Evolutionary conservation across 164 flowering plant species (phyloP), one percentile per base, ranked within the genome.

Genomic region (Chloranthus sessilifolius): DNA sequence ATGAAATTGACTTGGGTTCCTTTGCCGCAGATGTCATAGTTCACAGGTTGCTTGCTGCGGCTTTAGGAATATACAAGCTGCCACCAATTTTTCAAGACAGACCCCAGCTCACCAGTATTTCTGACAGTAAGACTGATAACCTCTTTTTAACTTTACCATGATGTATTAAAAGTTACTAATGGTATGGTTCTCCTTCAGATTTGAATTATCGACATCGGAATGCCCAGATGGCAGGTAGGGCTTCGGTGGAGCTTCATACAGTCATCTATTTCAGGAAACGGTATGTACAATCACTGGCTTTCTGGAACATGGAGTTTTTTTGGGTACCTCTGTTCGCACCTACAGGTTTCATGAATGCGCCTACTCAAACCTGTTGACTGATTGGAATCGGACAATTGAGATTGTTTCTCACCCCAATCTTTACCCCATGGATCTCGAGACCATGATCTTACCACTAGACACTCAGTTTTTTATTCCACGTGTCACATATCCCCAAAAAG

Each of bases 201-300:
- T 64, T 92, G 58, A 92, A 92, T 71, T 82, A 77, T 71, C 91
- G 99, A 30, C 99, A 92, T 59, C 82, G 94, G 56, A 92, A 92
- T 75, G 99, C 97, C 25, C 99, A 92, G 69, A 92, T 92, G 95
- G 99, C 99, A 7, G 61, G 99, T 35, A 74, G 99, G 47, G 85
- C 89, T 37, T 92, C 99, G 9, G 95, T 92, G 28, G 99, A 92
- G 81, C 88, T 92, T 49, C 97, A 92, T 61, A 92, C 99, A 7
- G 73, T 86, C 35, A 84, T 86, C 23, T 88, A 69, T 70, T 92
- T 94, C 81, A 75, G 84, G 51, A 84, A 84, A 28, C 69, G 95
- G 99, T 86, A 65, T 42, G 49, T 46, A n/a, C 0, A n/a, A n/a
- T n/a, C n/a, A n/a, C n/a, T n/a, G n/a, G n/a, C n/a, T n/a, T n/a